A percentile compares a stretch with the other conserved stretches of the same genome.
These are phyloP conservation scores for Fusarium nurragi DNA, from an alignment of 2,329 filamentous ascomycete genomes.

Conservation along the genomic window DNA sequence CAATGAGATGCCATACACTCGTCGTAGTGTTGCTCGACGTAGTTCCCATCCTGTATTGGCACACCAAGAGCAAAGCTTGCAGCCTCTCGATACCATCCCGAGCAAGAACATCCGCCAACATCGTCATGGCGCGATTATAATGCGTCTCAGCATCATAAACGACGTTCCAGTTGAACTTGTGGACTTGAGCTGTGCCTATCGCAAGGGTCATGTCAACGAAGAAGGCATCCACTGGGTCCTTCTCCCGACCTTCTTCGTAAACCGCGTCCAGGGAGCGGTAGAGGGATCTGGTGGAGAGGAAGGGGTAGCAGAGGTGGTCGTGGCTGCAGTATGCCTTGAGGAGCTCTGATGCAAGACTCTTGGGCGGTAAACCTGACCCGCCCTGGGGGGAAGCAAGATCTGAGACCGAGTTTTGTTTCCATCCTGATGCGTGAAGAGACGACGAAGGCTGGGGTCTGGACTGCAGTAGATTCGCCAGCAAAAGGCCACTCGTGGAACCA, in stretches of 20 bases:
- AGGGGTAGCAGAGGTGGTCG: slow-evolving; percentile 56
- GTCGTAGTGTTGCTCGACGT: slow-evolving; percentile 51
- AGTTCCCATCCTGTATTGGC: slow-evolving; percentile 55
- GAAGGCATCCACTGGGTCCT: slow-evolving; percentile 49
- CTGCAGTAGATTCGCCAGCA: slow-evolving; percentile 54
- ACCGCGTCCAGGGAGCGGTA: slow-evolving; percentile 44
- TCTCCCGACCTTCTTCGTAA: slow-evolving; percentile 42
- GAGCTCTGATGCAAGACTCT: slow-evolving; percentile 49
- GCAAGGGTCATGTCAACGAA: slow-evolving; percentile 56
- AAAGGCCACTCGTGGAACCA: slow-evolving; percentile 52
- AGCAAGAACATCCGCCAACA: slow-evolving; percentile 51
- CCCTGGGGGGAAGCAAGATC: slow-evolving; percentile 6
- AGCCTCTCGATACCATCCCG: slow-evolving; percentile 50
- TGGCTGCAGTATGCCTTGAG: slow-evolving; percentile 55
- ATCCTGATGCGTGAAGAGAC: slow-evolving; percentile 19
- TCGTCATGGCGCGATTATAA: slow-evolving; percentile 51
- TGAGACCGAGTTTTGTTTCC: slow-evolving; percentile 24
- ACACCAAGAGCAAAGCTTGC: slow-evolving; percentile 55
- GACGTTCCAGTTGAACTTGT: slow-evolving; percentile 57
- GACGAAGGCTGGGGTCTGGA: slow-evolving; percentile 30
- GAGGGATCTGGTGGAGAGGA: slow-evolving; percentile 48
- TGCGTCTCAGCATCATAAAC: slow-evolving; percentile 55
- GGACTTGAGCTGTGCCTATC: slow-evolving; percentile 54
- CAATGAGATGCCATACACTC: slow-evolving; percentile 57
- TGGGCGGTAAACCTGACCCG: slow-evolving; percentile 46